Percentiles rank a stretch among this genome's conserved stretches.
Evolutionary conservation across 495 filamentous ascomycete genomes (phyloP).

Genomic region (Penicillium taxi): DNA sequence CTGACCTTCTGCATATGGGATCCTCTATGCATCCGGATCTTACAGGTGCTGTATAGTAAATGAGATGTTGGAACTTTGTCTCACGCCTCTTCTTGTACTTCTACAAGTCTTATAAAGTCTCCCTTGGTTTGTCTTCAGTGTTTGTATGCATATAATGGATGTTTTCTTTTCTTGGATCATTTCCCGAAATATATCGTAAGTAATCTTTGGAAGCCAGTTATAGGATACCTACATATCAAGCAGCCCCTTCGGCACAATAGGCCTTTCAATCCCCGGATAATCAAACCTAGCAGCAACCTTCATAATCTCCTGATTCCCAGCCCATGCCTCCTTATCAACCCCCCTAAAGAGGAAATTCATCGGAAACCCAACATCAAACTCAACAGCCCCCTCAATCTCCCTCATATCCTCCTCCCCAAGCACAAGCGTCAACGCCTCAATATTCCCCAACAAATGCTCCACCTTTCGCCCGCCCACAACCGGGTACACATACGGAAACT

Average conservation of each 20-base stretch:
- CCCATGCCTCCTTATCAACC: conserved; percentile 15
- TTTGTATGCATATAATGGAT: conserved; percentile 39
- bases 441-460: conserved; percentile 59
- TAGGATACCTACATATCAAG: no score
- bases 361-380: conserved; percentile 60
- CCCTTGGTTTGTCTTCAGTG: conserved; percentile 16
- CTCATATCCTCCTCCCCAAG: conserved; percentile 54
- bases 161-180: conserved; percentile 7
- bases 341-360: conserved; percentile 36
- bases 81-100: conserved; percentile 25
- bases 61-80: conserved; percentile 14
- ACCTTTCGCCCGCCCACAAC: conserved; percentile 61
- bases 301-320: conserved; percentile 9
- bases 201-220: no score
- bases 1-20: no score
- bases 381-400: conserved; percentile 53
- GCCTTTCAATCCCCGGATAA: conserved; percentile 16
- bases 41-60: conserved; percentile 18
- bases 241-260: conserved; percentile 13
- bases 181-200: no score
- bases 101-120: conserved; percentile 23
- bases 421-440: conserved; percentile 52
- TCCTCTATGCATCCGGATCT: no score
- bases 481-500: conserved; percentile 69
- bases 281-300: conserved; percentile 16